Evolutionary conservation across 371 early-diverging fungal species (phyloP), one percentile per base, ranked within the genome.

Genomic region (Capillidium rhysosporum): DNA sequence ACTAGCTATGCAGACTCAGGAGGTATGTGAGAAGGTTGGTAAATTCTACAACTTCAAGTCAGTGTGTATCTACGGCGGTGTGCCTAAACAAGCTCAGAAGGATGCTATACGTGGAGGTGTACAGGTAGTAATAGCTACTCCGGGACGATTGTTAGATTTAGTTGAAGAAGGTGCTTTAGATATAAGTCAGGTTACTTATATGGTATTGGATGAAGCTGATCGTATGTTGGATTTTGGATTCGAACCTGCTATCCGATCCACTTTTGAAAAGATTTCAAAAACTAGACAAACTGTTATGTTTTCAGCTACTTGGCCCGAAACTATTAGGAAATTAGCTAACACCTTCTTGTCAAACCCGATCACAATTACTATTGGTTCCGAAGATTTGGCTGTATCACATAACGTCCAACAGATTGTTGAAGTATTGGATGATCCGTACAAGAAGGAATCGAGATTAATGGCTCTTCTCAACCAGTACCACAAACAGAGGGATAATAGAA

Each of bases 121-220:
- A 25, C 80, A 93, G 55, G 76, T 92, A 49, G 70, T 92, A 25
- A 82, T 98, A 8, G 98, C 90, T 2, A 92, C 94, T 2, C 96
- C 98, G 10, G 98, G 98, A 55, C 76, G 98, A 52, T 68, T 98
- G 52, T 75, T 92, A 57, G 98, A 98, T 76, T 65, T 93, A 49
- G 63, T 89, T 43, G 80, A 87, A 30, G 90, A 84, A 59, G 81
- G 74, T 54, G 63, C 68, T 30, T 72, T 76, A 52, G 73, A 83
- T 59, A 61, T 89, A 18, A 68, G 72, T 30, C 65, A 76, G 26
- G 78, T 87, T n/a, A 69, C 74, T 0, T 89, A 81, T 62, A 63
- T 92, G 61, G 90, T 94, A 1, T 65, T 97, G 49, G 95, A 94
- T 64, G 98, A 97, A 68, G 92, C 91, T 30, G 98, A 97, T 74